Base-by-base conservation (phyloP, 1,139 yeast species). In the Geotrichum carabidarum region DNA sequence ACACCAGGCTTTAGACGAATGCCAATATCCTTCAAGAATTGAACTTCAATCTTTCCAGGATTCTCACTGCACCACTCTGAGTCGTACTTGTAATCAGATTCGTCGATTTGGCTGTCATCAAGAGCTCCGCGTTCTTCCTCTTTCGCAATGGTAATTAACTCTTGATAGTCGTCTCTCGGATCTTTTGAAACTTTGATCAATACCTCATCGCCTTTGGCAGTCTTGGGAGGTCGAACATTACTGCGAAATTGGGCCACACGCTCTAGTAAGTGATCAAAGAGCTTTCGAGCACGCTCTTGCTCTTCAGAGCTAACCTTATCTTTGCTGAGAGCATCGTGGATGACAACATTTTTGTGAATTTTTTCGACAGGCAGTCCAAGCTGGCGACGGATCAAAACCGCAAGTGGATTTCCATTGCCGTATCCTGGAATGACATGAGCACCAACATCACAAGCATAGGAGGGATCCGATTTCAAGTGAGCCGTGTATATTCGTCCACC, bases 401-500 rank as follows among this genome's bases (percentile, higher is more conserved):
- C 72, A 48, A 74, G 60, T 1, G 77, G 78, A 54, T 74, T 74
- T 1, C 78, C 78, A 43, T 70, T 68, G 14, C 74, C 74, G 52
- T 69, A 74, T 0, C 78, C 78, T 58, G 71, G 65, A 15, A 74
- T 64, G 15, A 74, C 63, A 37, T 71, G 75, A 8, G 75, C 78
- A 18, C 78, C 78, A 6, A 74, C 66, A 58, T 74, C 78, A 4
- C 72, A 74, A 34, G 63, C 59, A 32, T 60, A 58, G 9, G 60
- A 58, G 12, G 59, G 59, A 42, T 63, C 64, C n/a, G 62, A 57
- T 50, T 65, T 63, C 48, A 73, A 61, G 9, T 68, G 68, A 4
- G 74, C 74, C 2, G 76, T 67, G 60, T 73, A 72, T 6, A 74
- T 69, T 8, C 78, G 67, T 2, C 78, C 78, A 32, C 78, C 78